Conservation (phyloP, 2,329 filamentous ascomycete species). For the Aspergillus bombycis region DNA sequence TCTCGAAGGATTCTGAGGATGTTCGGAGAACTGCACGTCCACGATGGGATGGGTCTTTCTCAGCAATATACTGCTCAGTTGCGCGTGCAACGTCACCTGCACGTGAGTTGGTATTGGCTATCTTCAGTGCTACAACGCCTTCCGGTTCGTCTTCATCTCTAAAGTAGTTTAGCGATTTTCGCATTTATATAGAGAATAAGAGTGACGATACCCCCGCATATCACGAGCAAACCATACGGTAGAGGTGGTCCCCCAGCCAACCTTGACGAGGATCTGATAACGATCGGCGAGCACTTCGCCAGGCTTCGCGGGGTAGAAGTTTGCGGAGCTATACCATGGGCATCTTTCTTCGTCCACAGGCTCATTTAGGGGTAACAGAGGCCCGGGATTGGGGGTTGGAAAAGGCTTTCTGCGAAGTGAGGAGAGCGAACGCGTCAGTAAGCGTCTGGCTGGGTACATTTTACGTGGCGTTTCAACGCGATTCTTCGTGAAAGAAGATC, state of each 20-base stretch:
- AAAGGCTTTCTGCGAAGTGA: slow-evolving; percentile 32
- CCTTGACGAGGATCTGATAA: slow-evolving; percentile 32
- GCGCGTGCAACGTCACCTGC: slow-evolving; percentile 24
- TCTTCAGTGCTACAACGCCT: slow-evolving; percentile 32
- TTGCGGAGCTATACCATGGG: slow-evolving; percentile 30
- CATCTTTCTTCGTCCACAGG: slow-evolving; percentile 35
- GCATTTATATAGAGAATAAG: background rate
- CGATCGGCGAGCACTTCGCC: slow-evolving; percentile 32
- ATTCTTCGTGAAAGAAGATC: background rate
- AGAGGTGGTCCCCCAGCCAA: slow-evolving; percentile 35
- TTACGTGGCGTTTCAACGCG: background rate
- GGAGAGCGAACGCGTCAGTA: slow-evolving; percentile 33
- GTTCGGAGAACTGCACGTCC: slow-evolving; percentile 21
- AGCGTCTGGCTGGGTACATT: background rate
- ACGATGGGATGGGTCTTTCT: slow-evolving; percentile 30
- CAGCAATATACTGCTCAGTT: slow-evolving; percentile 34
- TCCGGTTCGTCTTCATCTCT: slow-evolving; percentile 24
- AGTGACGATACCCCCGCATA: slow-evolving; percentile 24
- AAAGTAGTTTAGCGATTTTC: background rate
- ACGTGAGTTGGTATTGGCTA: slow-evolving; percentile 29
- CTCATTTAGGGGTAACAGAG: slow-evolving; percentile 25
- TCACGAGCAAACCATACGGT: slow-evolving; percentile 40
- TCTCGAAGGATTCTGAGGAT: slow-evolving; percentile 28
- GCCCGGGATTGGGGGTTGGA: slow-evolving; percentile 26
- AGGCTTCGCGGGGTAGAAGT: slow-evolving; percentile 36